phyloP scores from a whole-genome alignment of 2,329 filamentous ascomycete genomes.

The Trichoderma sp. region DNA sequence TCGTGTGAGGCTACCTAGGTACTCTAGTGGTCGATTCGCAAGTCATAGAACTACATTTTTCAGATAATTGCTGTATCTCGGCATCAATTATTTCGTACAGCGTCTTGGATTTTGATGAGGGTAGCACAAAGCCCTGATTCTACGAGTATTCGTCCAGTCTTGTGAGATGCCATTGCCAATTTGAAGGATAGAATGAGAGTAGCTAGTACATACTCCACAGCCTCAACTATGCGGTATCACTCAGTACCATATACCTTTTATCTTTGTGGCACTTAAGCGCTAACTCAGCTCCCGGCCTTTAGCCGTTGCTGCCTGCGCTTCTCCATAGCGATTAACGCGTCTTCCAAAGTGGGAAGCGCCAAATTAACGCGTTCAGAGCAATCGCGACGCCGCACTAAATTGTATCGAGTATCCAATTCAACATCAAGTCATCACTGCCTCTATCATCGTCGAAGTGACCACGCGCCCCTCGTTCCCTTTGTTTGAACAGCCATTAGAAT shows the following conservation, averaged over 20 bases:
- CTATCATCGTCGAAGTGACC: not conserved
- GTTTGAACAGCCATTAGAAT: not conserved
- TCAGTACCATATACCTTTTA: not conserved
- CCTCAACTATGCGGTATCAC: not conserved
- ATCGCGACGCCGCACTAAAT: conserved; percentile 2
- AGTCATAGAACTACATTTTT: not conserved
- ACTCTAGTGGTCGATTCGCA: not conserved
- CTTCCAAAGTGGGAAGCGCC: not conserved
- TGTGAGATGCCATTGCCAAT: not conserved
- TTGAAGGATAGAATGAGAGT: not conserved
- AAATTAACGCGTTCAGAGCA: conserved; percentile 15
- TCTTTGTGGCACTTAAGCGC: not conserved
- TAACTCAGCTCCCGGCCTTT: not conserved
- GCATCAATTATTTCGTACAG: not conserved
- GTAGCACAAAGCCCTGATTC: not conserved
- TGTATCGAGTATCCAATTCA: not conserved
- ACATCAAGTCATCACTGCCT: not conserved
- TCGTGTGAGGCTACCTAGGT: not conserved
- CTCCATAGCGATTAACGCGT: conserved; percentile 10
- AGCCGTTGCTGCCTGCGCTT: not conserved
- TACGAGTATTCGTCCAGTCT: not conserved
- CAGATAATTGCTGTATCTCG: not conserved
- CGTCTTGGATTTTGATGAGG: not conserved
- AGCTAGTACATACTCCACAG: not conserved
- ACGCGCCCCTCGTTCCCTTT: not conserved